These are phyloP conservation scores for Claviceps arundinis DNA, from an alignment of 2,329 filamentous ascomycete species.

Conservation along the genomic window DNA sequence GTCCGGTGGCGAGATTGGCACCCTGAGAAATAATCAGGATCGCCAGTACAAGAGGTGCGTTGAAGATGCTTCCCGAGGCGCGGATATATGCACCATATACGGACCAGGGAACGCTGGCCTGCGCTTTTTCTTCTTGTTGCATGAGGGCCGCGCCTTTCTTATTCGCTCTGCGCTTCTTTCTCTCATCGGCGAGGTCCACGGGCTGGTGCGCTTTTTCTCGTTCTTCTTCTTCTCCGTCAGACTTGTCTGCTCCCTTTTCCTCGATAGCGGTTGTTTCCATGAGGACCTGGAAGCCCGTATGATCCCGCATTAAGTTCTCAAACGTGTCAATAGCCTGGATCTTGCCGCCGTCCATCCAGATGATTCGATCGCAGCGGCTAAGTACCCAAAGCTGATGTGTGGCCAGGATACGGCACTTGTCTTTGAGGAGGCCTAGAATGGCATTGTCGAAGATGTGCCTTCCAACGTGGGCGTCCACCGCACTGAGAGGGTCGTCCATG, in stretches of 20 bases:
- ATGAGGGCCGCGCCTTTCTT: slow-evolving; percentile 52
- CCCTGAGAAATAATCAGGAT: slow-evolving; percentile 63
- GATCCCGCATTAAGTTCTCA: slow-evolving; percentile 68
- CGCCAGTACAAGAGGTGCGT: slow-evolving; percentile 49
- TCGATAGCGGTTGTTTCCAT: slow-evolving; percentile 76
- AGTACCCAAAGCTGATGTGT: slow-evolving; percentile 94
- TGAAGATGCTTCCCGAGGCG: slow-evolving; percentile 59
- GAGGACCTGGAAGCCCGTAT: slow-evolving; percentile 65
- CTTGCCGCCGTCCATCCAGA: slow-evolving; percentile 80
- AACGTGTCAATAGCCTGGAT: slow-evolving; percentile 84
- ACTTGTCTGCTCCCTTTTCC: slow-evolving; percentile 36
- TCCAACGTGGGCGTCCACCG: slow-evolving; percentile 57
- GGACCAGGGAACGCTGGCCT: slow-evolving; percentile 63
- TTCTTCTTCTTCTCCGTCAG: slow-evolving; percentile 22
- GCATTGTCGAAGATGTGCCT: slow-evolving; percentile 83
- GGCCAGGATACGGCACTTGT: slow-evolving; percentile 82
- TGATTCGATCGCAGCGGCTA: slow-evolving; percentile 77
- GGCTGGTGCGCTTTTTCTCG: slow-evolving; percentile 33
- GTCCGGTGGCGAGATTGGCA: slow-evolving; percentile 71
- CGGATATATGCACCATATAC: slow-evolving; percentile 68
- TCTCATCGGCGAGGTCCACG: slow-evolving; percentile 16
- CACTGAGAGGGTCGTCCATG: slow-evolving; percentile 57
- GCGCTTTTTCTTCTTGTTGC: slow-evolving; percentile 58
- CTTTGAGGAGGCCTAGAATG: slow-evolving; percentile 74
- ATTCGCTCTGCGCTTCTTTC: slow-evolving; percentile 36